Evolutionary conservation across 208 protist species (phyloP).

Genomic region (Leishmania arabica): DNA sequence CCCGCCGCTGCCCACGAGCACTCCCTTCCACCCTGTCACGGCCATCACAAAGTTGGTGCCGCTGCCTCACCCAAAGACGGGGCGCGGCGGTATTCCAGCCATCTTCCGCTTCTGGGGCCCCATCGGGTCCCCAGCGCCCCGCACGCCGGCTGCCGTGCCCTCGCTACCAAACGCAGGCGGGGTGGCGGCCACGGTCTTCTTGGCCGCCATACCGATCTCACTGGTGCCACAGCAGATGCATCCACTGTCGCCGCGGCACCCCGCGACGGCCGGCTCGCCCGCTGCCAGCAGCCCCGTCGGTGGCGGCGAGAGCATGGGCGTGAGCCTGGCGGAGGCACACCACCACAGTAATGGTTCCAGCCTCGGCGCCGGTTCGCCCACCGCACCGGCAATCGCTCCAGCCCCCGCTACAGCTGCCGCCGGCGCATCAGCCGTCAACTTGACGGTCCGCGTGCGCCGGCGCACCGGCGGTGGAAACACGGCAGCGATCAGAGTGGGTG

Average conservation of each 20-base stretch:
- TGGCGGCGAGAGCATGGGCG: not conserved
- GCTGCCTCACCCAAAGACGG: conserved; percentile 16
- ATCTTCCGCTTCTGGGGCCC: conserved; percentile 33
- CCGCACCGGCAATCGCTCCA: not conserved
- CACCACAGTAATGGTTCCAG: not conserved
- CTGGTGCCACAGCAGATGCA: not conserved
- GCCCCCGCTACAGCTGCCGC: not conserved
- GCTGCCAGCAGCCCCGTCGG: not conserved
- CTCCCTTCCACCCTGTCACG: conserved; percentile 18
- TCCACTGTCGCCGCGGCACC: not conserved
- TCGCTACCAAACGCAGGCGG: not conserved
- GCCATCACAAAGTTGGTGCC: conserved; percentile 14
- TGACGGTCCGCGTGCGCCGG: conserved; percentile 23
- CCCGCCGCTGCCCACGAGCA: conserved; percentile 32
- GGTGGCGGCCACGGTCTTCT: not conserved
- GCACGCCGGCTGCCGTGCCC: conserved; percentile 4
- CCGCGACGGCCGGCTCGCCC: not conserved
- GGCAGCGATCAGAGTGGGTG: not conserved
- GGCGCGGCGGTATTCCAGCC: conserved; percentile 25
- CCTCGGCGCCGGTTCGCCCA: not conserved
- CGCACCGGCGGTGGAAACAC: not conserved
- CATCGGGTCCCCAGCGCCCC: conserved; percentile 15
- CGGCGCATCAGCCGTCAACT: not conserved
- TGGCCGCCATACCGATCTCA: not conserved
- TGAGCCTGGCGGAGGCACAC: not conserved